Conservation (phyloP, 225 moss, liverwort and hornwort genomes). For the Asterella californica region DNA sequence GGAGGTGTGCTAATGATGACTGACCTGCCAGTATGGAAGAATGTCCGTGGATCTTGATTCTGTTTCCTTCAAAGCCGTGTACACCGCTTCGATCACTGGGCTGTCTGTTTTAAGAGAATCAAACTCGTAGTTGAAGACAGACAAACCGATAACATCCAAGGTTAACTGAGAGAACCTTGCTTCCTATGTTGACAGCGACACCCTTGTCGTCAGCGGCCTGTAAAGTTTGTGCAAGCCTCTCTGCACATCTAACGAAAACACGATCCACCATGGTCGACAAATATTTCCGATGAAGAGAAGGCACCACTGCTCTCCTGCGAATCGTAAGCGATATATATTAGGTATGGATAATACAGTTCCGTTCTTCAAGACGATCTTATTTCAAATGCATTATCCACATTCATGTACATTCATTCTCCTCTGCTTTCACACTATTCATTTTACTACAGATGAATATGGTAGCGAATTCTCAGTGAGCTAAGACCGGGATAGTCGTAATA, state of each 20-base stretch:
- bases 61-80: conserved; percentile 93
- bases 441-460: no score
- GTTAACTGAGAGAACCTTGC: conserved; percentile 91
- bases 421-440: no score
- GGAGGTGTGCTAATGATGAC: background rate
- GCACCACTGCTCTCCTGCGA: conserved; percentile 82
- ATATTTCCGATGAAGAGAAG: conserved; percentile 83
- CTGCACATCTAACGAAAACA: conserved; percentile 89
- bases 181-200: conserved; percentile 78
- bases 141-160: conserved; percentile 89
- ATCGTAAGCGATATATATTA: conserved; percentile 13
- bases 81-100: conserved; percentile 96
- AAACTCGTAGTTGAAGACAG: conserved; percentile 94
- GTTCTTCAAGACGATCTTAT: background rate
- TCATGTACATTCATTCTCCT: no score
- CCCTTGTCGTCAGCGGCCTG: conserved; percentile 54
- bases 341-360: background rate
- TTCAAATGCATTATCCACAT: no score
- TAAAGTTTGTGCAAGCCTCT: conserved; percentile 64
- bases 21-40: conserved; percentile 91
- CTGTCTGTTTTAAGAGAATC: conserved; percentile 80
- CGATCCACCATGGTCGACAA: conserved; percentile 89
- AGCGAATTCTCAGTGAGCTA: no score
- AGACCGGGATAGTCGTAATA: no score
- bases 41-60: conserved; percentile 96